Evolutionary conservation across 805 yeast species (phyloP), one percentile per base, ranked within the genome.

Genomic region (Hanseniaspora singularis): DNA sequence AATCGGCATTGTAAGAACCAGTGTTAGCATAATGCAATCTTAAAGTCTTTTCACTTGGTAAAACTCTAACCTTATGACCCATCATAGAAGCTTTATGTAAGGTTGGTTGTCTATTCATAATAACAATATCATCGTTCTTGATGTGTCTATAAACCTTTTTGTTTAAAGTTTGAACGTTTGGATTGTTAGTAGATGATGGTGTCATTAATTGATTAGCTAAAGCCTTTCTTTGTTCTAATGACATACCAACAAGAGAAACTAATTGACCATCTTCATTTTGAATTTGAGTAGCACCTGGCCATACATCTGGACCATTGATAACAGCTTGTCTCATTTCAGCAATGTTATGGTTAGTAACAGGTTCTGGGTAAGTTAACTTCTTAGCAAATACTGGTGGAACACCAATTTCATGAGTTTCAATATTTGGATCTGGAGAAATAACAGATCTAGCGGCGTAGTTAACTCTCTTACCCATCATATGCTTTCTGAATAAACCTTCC

Each of bases 391-490:
- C 98, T 0, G 98, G 98, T 27, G 99, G 99, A 49, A 92, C 89
- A 68, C 98, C 99, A 61, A 92, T 89, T 66, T 92, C 96, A 62
- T 88, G 86, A 12, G 98, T 94, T 68, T 92, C 98, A 56, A 92
- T 73, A 69, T 83, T 92, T 49, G 99, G 99, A 68, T 92, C 99
- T 5, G 97, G 97, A 6, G 97, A 88, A 66, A 92, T 92, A 57
- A 92, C 99, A 9, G 98, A 89, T 68, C 99, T 86, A 43, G 98
- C 98, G 46, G 97, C 96, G 60, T 85, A 89, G 64, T 92, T 94
- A 51, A 92, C 99, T 71, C 99, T 87, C 72, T 92, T 92, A 63
- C 99, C 99, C 99, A 92, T 92, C 98, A 92, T 92, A 61, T 92
- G 95, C 63, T 89, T 92, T 71, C 99, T 78, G 72, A 92, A 92